These are phyloP conservation scores for Meyerozyma smithsonii DNA, from an alignment of 1,139 yeast species.

Conservation along the genomic window DNA sequence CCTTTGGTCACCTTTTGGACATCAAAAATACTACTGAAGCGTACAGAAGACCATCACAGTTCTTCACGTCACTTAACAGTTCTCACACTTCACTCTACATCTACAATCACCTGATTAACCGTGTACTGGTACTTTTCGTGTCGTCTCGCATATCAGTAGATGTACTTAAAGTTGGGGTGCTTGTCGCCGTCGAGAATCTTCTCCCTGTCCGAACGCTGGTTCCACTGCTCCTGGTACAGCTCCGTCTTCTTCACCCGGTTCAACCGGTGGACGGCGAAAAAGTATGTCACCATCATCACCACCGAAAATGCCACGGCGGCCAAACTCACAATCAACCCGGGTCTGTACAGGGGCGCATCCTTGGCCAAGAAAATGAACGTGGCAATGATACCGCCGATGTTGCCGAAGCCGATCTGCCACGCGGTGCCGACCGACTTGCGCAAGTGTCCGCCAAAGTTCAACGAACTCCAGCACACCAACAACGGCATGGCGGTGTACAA, in stretches of 20 bases:
- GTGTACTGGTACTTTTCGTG: too few relatives aligned
- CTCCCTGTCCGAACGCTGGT: conserved; percentile 41
- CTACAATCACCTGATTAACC: too few relatives aligned
- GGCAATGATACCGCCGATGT: conserved; percentile 76
- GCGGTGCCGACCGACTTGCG: conserved; percentile 72
- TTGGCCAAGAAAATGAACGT: conserved; percentile 54
- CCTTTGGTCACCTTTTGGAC: too few relatives aligned
- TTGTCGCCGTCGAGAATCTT: conserved; percentile 57
- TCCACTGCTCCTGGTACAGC: conserved; percentile 38
- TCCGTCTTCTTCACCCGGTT: conserved; percentile 40
- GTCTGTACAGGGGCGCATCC: conserved; percentile 56
- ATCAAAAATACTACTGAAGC: too few relatives aligned
- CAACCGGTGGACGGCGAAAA: conserved; percentile 30
- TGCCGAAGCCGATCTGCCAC: conserved; percentile 76
- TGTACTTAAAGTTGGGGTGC: conserved; percentile 52
- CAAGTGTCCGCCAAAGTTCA: conserved; percentile 66
- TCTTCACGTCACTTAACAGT: too few relatives aligned
- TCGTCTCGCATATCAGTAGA: conserved; percentile 24
- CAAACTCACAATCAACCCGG: conserved; percentile 52
- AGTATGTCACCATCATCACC: conserved; percentile 39
- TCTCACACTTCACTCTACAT: too few relatives aligned
- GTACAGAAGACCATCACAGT: too few relatives aligned
- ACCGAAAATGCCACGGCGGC: conserved; percentile 52
- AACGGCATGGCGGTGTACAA: conserved; percentile 72
- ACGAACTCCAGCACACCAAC: conserved; percentile 65